Base-by-base conservation (phyloP, 306 rosid genomes). In the Arachis hypogaea region DNA sequence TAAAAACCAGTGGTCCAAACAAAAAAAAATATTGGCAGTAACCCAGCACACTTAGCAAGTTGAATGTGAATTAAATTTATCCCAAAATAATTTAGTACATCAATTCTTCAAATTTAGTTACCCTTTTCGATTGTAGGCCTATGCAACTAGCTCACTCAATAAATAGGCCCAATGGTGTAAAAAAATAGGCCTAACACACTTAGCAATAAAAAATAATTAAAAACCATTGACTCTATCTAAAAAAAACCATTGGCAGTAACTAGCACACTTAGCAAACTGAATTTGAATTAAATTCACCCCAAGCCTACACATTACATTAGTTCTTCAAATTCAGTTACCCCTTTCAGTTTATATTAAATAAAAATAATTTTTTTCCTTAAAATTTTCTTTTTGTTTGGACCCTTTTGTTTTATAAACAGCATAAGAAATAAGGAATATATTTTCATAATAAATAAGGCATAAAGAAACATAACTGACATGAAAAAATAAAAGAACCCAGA, bases 361-460 rank as follows among this genome's bases (percentile, higher is more conserved):
- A n/a, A 51, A 40, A 74, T 9, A 70, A 33, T 33, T 3, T 29
- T 68, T 54, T 16, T 6, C 33, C 46, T 6, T 16, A 5, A 46
- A 57, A 49, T 11, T 49, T 49, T 14, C 16, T 49, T 49, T 68
- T 22, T 8, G 14, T 22, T 59, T 43, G 70, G 58, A n/a, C 29
- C 41, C 47, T 18, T 2, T 30, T 45, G 7, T n/a, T 16, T 1
- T 28, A 65, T n/a, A 0, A 2, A 18, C 12, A 44, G 28, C 9
- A 61, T 22, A 51, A 28, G 50, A 63, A 43, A 81, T 9, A 76
- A 30, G 0, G 28, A 40, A n/a, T 2, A 46, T 50, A 3, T 3
- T 4, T 72, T 44, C 46, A 5, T 11, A 9, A 45, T 22, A 78
- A 69, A 78, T 45, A 78, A 71, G 36, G 18, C 9, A 77, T 67